Base-by-base conservation (phyloP, 1,284 basidiomycete genomes). In the Leccinum subfulvum region DNA sequence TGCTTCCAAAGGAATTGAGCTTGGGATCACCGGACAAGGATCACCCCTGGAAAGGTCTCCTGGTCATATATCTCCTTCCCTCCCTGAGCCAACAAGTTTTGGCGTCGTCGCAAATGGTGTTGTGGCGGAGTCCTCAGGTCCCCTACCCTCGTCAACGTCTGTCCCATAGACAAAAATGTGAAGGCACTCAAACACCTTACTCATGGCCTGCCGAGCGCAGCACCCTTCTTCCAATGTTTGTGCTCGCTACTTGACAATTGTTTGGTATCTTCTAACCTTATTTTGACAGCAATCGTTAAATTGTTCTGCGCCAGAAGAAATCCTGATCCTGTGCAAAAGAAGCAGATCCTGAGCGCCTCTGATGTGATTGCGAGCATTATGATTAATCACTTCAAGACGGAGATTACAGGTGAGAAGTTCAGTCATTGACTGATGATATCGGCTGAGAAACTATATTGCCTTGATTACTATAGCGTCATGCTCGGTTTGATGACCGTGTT, bases 141-240 rank as follows among this genome's bases (percentile, higher is more conserved):
- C 64, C 23, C 65, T 55, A 28, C 64, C 71, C 11, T 60, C 70
- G 9, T 62, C 69, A 56, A 69, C 67, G 57, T 72, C 72, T 56
- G 10, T 33, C 75, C 83, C 3, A 76, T 78, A 53, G 82, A 89
- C 62, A 81, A 84, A 65, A 95, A 95, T 71, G 87, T 87, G 16
- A 83, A 84, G 68, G 88, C 90, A 6, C 77, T 96, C 49, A 92
- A 90, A 73, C 92, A 95, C 70, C 78, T 98, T 37, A 87, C 90
- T 0, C 87, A 89, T 63, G 88, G 92, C 53, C 83, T 97, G 60
- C 93, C 95, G 0, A 87, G 84, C 30, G 84, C 89, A 3, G 87
- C 88, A 1, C 90, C 93, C 4, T 91, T 98, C 75, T 95, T 97
- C 79, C 92, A 94, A 83, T 89, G 95, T 95, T 75, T 64, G 80